phyloP scores from a whole-genome alignment of 2,329 filamentous ascomycete genomes.

The Cordyceps fumosorosea region DNA sequence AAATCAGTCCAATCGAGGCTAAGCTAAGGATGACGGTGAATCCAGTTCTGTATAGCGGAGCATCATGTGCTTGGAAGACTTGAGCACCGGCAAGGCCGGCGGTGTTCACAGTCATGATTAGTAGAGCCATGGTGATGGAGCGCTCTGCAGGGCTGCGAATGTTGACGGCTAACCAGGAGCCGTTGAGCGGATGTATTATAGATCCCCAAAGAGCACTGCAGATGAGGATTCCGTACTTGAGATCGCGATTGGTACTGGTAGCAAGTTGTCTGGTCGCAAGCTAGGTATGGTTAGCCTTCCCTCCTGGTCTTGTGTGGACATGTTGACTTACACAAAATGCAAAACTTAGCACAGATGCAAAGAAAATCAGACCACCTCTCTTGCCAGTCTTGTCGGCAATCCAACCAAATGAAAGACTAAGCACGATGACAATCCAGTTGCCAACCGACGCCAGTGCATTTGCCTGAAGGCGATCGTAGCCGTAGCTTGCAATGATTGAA shows the following conservation, averaged over 20 bases:
- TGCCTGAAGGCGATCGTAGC: neutral
- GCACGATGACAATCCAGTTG: neutral
- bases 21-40: conserved; percentile 23
- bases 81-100: conserved; percentile 25
- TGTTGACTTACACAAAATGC: neutral
- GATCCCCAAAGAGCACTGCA: neutral
- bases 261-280: neutral
- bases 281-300: neutral
- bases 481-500: neutral
- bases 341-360: neutral
- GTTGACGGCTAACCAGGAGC: conserved; percentile 26
- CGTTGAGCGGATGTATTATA: conserved; percentile 15
- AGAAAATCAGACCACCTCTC: neutral
- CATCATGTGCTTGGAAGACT: conserved; percentile 25
- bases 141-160: conserved; percentile 23
- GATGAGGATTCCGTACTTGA: neutral
- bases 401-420: neutral
- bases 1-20: conserved; percentile 19
- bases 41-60: conserved; percentile 23
- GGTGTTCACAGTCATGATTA: conserved; percentile 28
- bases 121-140: conserved; percentile 26
- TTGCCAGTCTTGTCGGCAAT: neutral
- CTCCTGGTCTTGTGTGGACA: neutral
- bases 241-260: neutral
- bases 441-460: neutral